These are phyloP conservation scores for Camellia lanceoleosa DNA, from an alignment of 148 eudicot species.

Conservation along the genomic window DNA sequence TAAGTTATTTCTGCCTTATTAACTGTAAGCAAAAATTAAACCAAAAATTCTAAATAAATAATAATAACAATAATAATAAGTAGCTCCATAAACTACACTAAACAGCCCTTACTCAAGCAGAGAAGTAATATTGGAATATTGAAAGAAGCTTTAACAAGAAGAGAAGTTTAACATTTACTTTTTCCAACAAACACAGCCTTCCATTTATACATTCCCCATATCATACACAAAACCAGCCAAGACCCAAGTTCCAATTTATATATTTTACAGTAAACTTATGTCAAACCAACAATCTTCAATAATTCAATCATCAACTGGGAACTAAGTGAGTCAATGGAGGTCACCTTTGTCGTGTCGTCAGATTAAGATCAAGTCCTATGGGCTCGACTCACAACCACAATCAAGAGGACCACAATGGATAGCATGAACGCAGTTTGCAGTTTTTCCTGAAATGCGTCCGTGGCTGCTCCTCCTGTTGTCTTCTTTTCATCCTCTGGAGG, in stretches of 20 bases:
- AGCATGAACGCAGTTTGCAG: conserved; percentile 60
- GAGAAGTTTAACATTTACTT: background rate
- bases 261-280: background rate
- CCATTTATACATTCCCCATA: conserved; percentile 5
- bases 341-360: conserved; percentile 37
- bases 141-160: background rate
- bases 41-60: no score
- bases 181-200: background rate
- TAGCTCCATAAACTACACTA: no score
- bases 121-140: background rate
- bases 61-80: no score
- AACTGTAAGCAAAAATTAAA: no score
- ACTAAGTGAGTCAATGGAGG: background rate
- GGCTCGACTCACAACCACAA: conserved; percentile 72
- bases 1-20: no score
- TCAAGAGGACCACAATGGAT: conserved; percentile 54
- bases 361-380: conserved; percentile 40
- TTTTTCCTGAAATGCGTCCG: conserved; percentile 42
- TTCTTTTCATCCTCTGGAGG: conserved; percentile 17
- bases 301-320: background rate
- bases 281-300: background rate
- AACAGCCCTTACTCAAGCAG: background rate
- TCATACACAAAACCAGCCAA: conserved; percentile 2
- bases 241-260: background rate
- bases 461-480: conserved; percentile 1